These are phyloP conservation scores for Skeletonema potamos DNA, from an alignment of 108 stramenopile genomes.

Conservation along the genomic window DNA sequence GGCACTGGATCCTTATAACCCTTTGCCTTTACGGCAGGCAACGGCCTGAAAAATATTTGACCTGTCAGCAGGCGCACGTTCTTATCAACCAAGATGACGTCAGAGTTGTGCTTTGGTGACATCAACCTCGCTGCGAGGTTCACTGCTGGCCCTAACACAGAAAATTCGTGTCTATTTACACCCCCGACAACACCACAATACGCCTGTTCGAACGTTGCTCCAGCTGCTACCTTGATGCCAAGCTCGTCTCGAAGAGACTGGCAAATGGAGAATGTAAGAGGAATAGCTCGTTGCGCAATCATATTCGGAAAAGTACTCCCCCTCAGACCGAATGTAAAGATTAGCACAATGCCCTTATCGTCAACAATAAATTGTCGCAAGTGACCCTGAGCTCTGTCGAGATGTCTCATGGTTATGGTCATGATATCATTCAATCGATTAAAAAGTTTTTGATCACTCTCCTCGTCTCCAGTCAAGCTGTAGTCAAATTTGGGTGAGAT, in stretches of 20 bases:
- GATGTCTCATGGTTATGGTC: constrained; percentile 50
- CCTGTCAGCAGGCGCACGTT: constrained; percentile 54
- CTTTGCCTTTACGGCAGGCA: constrained; percentile 65
- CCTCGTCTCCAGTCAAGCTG: constrained; percentile 44
- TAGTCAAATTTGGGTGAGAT: constrained; percentile 52
- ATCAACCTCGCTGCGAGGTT: constrained; percentile 78
- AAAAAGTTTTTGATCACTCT: constrained; percentile 40
- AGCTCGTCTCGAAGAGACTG: constrained; percentile 56
- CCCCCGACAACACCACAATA: constrained; percentile 83
- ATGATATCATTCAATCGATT: constrained; percentile 66
- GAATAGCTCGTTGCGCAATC: constrained; percentile 66
- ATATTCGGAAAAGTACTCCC: constrained; percentile 75
- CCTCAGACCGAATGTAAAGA: constrained; percentile 78
- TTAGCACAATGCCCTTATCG: constrained; percentile 76
- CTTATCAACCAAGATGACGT: constrained; percentile 72
- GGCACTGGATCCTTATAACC: constrained; percentile 74
- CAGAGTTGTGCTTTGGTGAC: constrained; percentile 55
- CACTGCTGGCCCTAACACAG: constrained; percentile 71
- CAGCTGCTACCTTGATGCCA: constrained; percentile 54
- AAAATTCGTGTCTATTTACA: constrained; percentile 65
- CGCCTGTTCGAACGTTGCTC: constrained; percentile 65
- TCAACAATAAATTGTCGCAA: constrained; percentile 80
- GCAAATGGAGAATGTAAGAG: constrained; percentile 56
- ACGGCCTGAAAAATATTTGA: constrained; percentile 53
- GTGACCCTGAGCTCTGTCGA: constrained; percentile 61